phyloP scores from a whole-genome alignment of 129 eudicot genomes.

The Dittrichia graveolens region DNA sequence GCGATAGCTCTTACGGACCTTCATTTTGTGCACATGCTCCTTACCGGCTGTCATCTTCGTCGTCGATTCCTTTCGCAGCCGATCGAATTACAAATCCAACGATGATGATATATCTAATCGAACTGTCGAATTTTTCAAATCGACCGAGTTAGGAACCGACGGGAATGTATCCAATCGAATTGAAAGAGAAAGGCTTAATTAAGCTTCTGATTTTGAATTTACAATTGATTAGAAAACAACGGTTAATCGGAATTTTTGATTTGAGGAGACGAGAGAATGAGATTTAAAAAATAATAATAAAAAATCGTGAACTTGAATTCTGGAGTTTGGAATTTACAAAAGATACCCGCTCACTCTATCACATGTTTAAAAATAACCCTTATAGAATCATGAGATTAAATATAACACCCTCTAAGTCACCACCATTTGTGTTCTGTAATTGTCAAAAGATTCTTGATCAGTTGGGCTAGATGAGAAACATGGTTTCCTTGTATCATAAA shows the following conservation, averaged over 20 bases:
- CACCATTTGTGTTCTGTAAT: constrained; percentile 65
- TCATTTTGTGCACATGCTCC: constrained; percentile 61
- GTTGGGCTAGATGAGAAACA: constrained; percentile 57
- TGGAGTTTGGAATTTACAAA: background rate
- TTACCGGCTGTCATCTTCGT: constrained; percentile 52
- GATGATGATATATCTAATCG: constrained; percentile 17
- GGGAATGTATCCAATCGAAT: constrained; percentile 1
- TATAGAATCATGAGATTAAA: background rate
- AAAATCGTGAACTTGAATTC: background rate
- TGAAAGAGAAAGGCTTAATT: background rate
- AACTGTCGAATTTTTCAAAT: constrained; percentile 10
- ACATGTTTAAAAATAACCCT: background rate
- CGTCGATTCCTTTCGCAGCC: constrained; percentile 34
- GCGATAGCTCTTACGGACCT: constrained; percentile 64
- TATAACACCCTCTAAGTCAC: no score
- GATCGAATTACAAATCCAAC: constrained; percentile 17
- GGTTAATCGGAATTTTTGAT: constrained; percentile 17
- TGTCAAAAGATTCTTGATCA: constrained; percentile 62
- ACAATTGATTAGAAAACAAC: constrained; percentile 8
- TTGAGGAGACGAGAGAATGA: background rate
- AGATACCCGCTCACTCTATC: background rate
- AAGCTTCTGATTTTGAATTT: constrained; percentile 1
- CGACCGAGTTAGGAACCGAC: constrained; percentile 26
- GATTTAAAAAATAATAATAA: background rate
- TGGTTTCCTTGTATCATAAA: constrained; percentile 56